Percentiles rank a stretch among this genome's conserved stretches.
Evolutionary conservation across 75 land plant genomes (phyloP).

Genomic region (Pseudotsuga menziesii): DNA sequence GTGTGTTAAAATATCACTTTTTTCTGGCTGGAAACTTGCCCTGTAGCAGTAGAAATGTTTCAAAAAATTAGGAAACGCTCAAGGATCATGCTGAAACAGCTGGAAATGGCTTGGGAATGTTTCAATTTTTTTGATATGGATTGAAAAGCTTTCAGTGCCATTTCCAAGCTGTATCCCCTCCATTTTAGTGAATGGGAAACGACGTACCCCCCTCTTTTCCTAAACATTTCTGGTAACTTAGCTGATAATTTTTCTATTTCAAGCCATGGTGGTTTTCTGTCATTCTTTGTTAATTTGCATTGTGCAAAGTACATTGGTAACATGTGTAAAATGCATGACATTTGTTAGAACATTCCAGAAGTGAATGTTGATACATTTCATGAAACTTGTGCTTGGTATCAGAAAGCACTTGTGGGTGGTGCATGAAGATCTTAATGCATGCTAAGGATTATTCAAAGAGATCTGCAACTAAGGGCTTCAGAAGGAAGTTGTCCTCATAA

Average conservation of each 20-base stretch:
- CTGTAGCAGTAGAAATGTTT: too few species aligned
- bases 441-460: background rate
- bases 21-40: too few species aligned
- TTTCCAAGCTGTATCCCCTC: too few species aligned
- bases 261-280: constrained; percentile 7
- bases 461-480: background rate
- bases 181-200: too few species aligned
- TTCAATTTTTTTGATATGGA: too few species aligned
- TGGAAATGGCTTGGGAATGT: too few species aligned
- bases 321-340: background rate
- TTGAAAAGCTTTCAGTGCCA: too few species aligned
- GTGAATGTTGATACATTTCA: background rate
- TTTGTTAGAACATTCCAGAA: background rate
- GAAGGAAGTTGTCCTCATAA: background rate
- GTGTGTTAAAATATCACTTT: too few species aligned
- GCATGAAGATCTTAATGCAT: background rate
- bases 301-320: background rate
- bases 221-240: too few species aligned
- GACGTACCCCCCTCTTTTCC: too few species aligned
- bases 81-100: too few species aligned
- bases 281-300: background rate
- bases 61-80: too few species aligned
- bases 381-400: background rate
- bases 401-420: background rate
- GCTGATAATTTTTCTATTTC: constrained; percentile 3